Base-by-base conservation (phyloP, 768 basidiomycete genomes). In the Trametes cubensis region DNA sequence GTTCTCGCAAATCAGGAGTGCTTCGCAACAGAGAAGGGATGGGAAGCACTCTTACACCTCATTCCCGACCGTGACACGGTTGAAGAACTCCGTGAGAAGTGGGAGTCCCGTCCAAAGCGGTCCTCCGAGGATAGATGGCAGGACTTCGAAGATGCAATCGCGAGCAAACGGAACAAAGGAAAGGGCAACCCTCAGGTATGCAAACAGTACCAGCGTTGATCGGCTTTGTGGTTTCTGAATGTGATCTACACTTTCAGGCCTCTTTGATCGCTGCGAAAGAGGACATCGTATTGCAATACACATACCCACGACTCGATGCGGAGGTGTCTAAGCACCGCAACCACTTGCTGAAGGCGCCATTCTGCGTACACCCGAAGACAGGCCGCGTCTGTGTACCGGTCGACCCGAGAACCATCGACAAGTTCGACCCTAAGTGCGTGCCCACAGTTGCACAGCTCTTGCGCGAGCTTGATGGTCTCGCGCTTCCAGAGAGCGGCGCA, bases 301-400 rank as follows among this genome's bases (percentile, higher is more conserved):
- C 92, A 0, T 99, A 98, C 75, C 96, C 96, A 1, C 87, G 97
- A 14, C 83, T 99, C 56, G 97, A 99, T 74, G 91, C 92, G 15
- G 97, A 99, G 74, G 97, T 99, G 28, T 95, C 95, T 3, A 96
- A 98, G 71, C 93, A 95, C 71, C 84, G 95, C 52, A 98, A 99
- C 77, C 97, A 99, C 79, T 82, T 99, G 78, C 84, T 99, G 56
- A 99, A 99, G 76, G 90, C 94, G 21, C 97, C 97, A 0, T 99
- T 99, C 75, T 97, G 95, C 72, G 80, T 98, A 0, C 97, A 99
- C 74, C 97, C 97, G 0, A 92, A 92, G 65, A 99, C 97, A 2
- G 97, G 96, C 1, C 85, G 94, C 30, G 86, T 99, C 10, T 99
- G 96, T 72, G 92, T 99, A 2, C 97, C 96, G 1, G 80, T 98